Percentiles rank a stretch among this genome's conserved stretches.
Conservation (phyloP, 106 monocot genomes). For the Dioscorea dumetorum region DNA sequence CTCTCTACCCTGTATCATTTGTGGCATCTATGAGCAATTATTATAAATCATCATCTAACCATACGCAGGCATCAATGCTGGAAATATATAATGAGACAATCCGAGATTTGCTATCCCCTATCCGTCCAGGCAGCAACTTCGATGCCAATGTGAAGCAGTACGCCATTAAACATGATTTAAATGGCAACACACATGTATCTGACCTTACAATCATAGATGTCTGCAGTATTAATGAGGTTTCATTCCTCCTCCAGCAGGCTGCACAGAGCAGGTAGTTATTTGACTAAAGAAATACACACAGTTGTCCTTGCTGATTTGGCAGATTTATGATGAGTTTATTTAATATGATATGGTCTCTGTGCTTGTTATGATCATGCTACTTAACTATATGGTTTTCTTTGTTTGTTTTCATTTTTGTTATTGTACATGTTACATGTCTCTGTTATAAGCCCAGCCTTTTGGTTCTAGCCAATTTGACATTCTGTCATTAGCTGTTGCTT, state of each 20-base stretch:
- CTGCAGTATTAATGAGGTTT: constrained; percentile 66
- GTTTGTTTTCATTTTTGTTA: no score
- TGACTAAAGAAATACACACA: neutral
- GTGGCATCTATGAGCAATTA: neutral
- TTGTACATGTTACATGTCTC: no score
- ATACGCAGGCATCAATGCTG: constrained; percentile 74
- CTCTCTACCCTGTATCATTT: neutral
- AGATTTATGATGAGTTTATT: no score
- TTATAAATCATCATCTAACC: neutral
- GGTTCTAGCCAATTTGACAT: no score
- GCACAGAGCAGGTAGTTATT: constrained; percentile 69
- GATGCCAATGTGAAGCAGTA: constrained; percentile 47
- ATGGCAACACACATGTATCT: constrained; percentile 68
- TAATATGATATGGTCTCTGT: no score
- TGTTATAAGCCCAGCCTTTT: no score
- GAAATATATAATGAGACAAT: constrained; percentile 97
- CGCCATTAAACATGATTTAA: constrained; percentile 71
- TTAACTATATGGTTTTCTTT: no score
- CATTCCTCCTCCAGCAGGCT: constrained; percentile 60
- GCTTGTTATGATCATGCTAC: no score
- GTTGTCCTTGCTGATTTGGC: no score
- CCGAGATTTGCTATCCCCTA: constrained; percentile 55
- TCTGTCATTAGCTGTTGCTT: no score
- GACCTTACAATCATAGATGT: constrained; percentile 87
- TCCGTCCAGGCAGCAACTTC: constrained; percentile 22